A percentile compares a stretch with the other conserved stretches of the same genome.
These are phyloP conservation scores for Angomonas ambiguus DNA, from an alignment of 208 protist genomes.

Conservation along the genomic window DNA sequence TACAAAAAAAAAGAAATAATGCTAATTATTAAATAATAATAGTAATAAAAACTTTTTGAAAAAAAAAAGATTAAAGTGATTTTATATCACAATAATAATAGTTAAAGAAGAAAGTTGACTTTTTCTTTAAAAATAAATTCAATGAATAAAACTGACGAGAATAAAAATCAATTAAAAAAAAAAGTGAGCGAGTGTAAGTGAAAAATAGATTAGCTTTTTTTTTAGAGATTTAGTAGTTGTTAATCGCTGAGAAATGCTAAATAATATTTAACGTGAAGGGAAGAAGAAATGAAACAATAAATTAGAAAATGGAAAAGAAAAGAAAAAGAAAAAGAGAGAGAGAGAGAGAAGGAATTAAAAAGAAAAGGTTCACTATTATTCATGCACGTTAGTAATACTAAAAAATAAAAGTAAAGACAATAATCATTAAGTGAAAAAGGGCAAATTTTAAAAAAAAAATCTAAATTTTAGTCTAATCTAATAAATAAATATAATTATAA, in stretches of 20 bases:
- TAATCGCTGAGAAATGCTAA: background rate
- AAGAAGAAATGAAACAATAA: too few species aligned
- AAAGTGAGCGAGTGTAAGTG: slow-evolving; percentile 5
- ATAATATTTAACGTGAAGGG: too few species aligned
- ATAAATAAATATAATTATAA: too few species aligned
- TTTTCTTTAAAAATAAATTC: slow-evolving; percentile 13
- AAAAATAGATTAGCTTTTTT: slow-evolving; percentile 15
- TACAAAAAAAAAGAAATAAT: background rate
- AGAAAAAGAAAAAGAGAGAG: slow-evolving; percentile 7
- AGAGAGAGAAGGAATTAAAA: background rate
- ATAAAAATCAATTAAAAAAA: too few species aligned
- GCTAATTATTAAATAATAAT: background rate
- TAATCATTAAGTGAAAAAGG: too few species aligned
- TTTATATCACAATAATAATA: slow-evolving; percentile 11
- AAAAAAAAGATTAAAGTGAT: slow-evolving; percentile 14
- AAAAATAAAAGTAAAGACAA: slow-evolving; percentile 1
- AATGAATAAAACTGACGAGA: too few species aligned
- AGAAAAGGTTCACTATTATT: too few species aligned
- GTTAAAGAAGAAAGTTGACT: slow-evolving; percentile 16
- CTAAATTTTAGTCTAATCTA: too few species aligned
- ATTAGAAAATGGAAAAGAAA: background rate
- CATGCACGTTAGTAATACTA: too few species aligned
- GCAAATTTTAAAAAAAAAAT: too few species aligned
- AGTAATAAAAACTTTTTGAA: slow-evolving; percentile 10
- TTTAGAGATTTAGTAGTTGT: background rate